Conservation (phyloP, 768 basidiomycete genomes). For the Lactarius evosmus region DNA sequence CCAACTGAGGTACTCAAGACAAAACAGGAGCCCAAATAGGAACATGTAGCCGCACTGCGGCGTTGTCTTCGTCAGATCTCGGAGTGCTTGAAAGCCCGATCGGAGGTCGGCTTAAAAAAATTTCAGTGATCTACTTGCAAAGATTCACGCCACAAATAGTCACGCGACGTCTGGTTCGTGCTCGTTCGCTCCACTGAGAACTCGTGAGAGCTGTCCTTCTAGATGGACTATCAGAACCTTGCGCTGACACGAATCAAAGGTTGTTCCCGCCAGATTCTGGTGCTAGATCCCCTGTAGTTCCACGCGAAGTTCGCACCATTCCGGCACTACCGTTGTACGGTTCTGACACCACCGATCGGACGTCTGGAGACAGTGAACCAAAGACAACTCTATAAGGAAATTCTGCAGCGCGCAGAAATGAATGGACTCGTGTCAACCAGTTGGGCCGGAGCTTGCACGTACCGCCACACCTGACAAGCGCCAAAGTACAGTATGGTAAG, state of each 20-base stretch:
- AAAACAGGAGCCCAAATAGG: too few relatives aligned
- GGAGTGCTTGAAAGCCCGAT: too few relatives aligned
- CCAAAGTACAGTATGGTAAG: neutral
- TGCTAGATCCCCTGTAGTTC: neutral
- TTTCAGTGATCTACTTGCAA: too few relatives aligned
- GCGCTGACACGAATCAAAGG: neutral
- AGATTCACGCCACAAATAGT: too few relatives aligned
- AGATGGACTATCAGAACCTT: neutral
- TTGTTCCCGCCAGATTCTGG: neutral
- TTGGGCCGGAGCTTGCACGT: neutral
- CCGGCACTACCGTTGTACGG: neutral
- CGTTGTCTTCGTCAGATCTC: neutral
- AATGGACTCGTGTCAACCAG: too few relatives aligned
- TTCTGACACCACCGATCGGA: neutral
- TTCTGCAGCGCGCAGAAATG: too few relatives aligned
- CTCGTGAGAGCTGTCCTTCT: too few relatives aligned
- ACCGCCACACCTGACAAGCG: neutral
- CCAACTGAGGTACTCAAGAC: too few relatives aligned
- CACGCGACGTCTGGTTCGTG: too few relatives aligned
- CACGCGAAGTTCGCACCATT: neutral
- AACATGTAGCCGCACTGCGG: too few relatives aligned
- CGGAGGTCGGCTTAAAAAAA: too few relatives aligned
- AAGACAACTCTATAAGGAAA: neutral
- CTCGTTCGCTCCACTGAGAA: too few relatives aligned
- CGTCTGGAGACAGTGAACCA: neutral